Evolutionary conservation across 2,329 filamentous ascomycete genomes (phyloP), one percentile per base, ranked within the genome.

Genomic region (Beauveria australis): DNA sequence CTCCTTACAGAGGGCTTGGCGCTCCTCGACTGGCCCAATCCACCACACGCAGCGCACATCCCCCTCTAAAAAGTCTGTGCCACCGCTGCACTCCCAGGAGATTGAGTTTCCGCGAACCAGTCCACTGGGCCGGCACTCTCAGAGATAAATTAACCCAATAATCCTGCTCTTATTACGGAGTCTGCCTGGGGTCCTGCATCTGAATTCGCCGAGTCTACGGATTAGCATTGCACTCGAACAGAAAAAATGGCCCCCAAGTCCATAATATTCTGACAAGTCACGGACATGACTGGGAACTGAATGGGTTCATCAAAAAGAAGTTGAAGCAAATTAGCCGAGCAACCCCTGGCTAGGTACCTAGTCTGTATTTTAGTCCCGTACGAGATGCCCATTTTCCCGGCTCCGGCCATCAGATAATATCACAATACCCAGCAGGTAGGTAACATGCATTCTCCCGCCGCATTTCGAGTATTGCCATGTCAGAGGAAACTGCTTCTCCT

Each of bases 91-190:
- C 54, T 10, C 1, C 43, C 12, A 48, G 30, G 43, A 48, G 33
- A 58, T 58, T 58, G 44, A 58, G 33, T 41, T 16, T 26, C 47
- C 56, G 40, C 16, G 56, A 59, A 59, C 56, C 56, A 59, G 37
- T 44, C 47, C 48, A 30, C 47, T 46, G 56, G 56, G 56, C 56
- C 55, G 24, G 46, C 24, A 46, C 16, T 6, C 18, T 8, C n/a
- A 28, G 2, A 37, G 16, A 28, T 28, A 28, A 41, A 47, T 40
- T 49, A 41, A 22, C 40, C 26, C 41, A 19, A 18, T 44, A 18
- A 30, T 33, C 14, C 24, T 30, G 16, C 24, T 30, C n/a, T 40
- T 14, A 37, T 37, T 37, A 16, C 33, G 33, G 33, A 37, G 33
- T 37, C 33, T 37, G 33, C 33, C 33, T 37, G 4, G 33, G 33